Evolutionary conservation across 345 rosid species (phyloP).

Genomic region (Euphorbia lathyris): DNA sequence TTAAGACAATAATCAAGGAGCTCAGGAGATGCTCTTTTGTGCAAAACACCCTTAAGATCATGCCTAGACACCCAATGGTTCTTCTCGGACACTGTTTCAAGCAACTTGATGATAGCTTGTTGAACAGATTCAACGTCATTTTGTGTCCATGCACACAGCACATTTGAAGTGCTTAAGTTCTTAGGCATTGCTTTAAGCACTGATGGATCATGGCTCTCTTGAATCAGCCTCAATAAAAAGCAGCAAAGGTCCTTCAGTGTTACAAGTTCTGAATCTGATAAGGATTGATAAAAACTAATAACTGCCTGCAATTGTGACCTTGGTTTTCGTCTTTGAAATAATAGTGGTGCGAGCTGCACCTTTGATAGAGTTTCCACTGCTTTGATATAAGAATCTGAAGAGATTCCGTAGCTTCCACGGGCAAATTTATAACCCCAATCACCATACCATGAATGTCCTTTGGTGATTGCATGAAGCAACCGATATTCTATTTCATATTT

Average conservation of each 20-base stretch:
- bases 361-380: slow-evolving; percentile 45
- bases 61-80: slow-evolving; percentile 49
- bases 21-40: slow-evolving; percentile 48
- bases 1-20: slow-evolving; percentile 66
- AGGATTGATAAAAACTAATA: slow-evolving; percentile 49
- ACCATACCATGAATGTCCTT: slow-evolving; percentile 66
- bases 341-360: slow-evolving; percentile 39
- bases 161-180: slow-evolving; percentile 10
- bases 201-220: slow-evolving; percentile 10
- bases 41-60: slow-evolving; percentile 55
- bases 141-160: slow-evolving; percentile 49
- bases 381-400: slow-evolving; percentile 42
- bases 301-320: slow-evolving; percentile 45
- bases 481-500: slow-evolving; percentile 62
- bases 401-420: slow-evolving; percentile 60
- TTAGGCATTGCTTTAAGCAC: slow-evolving; percentile 3
- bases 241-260: slow-evolving; percentile 58
- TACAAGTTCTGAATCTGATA: slow-evolving; percentile 44
- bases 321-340: slow-evolving; percentile 39
- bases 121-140: slow-evolving; percentile 52
- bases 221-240: slow-evolving; percentile 43
- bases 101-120: slow-evolving; percentile 45
- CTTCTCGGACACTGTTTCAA: slow-evolving; percentile 34
- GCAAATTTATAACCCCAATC: slow-evolving; percentile 67
- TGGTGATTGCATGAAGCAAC: slow-evolving; percentile 51